Base-by-base conservation (phyloP, 2,329 filamentous ascomycete species). In the Paraconiothyrium sp. region DNA sequence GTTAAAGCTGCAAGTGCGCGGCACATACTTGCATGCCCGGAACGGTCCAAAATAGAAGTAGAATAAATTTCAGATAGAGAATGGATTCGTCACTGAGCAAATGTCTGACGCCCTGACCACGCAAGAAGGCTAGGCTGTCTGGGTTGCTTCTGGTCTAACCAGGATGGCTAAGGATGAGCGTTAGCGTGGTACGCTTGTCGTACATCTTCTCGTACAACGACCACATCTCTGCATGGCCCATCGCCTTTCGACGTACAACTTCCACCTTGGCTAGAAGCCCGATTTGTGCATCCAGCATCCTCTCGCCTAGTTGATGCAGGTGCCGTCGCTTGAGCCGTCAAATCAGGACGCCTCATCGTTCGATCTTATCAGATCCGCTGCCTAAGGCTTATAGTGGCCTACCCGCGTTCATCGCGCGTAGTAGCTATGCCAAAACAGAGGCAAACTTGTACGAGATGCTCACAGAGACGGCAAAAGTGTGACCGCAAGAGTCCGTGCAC, bases 401-500 rank as follows among this genome's bases (percentile, higher is more conserved):
- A 32, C n/a, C 22, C 24, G 24, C 4, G 7, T 43, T 24, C n/a
- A 44, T 11, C 24, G 30, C 43, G 43, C 32, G n/a, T 35, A 47
- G 54, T 22, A 35, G 54, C 20, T 48, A 76, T 76, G 74, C 74
- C 75, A 32, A 76, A 77, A 58, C 61, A 68, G 48, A 66, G 75
- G 27, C 65, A 70, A 54, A 77, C 75, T 14, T 77, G 75, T 60
- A 76, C 74, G 20, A 64, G 74, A 51, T 76, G 70, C 47, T 66
- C 60, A 16, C 63, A 63, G 59, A 58, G 73, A 30, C 65, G 74
- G 27, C 74, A 76, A 49, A 75, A 75, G 61, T 77, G 75, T 54
- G 74, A 77, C 62, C 68, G 74, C 10, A 75, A 74, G 57, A 61
- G 54, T 3, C 67, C 66, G 24, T 71, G 71, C 52, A 59, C 63